A percentile compares a stretch with the other conserved stretches of the same genome.
Conservation (phyloP, 2,329 filamentous ascomycete species). For the Colletotrichum navitas region DNA sequence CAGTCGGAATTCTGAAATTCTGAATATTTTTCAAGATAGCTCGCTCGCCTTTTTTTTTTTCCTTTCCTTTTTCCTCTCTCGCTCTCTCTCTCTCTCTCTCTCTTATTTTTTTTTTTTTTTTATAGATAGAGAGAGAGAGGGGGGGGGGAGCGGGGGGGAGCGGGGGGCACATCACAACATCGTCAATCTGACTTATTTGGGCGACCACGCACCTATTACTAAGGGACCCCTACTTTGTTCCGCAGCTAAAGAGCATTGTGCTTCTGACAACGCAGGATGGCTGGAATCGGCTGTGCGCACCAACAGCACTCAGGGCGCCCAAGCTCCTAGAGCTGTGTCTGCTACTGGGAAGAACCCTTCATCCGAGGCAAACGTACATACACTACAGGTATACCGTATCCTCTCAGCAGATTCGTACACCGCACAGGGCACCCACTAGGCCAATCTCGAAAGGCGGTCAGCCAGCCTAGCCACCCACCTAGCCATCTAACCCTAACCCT, state of each 20-base stretch:
- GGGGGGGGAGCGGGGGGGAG: no score
- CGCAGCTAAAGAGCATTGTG: background rate
- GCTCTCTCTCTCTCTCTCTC: no score
- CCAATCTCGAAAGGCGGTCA: no score
- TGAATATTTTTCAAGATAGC: background rate
- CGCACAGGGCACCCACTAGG: no score
- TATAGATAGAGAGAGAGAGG: no score
- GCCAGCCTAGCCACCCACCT: no score
- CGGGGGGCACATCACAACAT: background rate
- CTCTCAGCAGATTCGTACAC: no score
- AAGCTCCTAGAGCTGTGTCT: slow-evolving; percentile 36
- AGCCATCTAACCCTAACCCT: no score
- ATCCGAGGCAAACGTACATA: background rate
- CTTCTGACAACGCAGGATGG: slow-evolving; percentile 1
- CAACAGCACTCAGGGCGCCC: background rate
- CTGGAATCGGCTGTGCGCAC: slow-evolving; percentile 6
- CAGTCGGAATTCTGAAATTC: background rate
- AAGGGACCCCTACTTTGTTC: no score
- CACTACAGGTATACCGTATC: no score
- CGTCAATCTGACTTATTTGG: background rate
- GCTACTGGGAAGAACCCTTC: slow-evolving; percentile 25
- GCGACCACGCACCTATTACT: background rate
- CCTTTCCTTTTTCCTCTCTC: no score
- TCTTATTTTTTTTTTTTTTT: no score
- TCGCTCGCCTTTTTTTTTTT: background rate